Evolutionary conservation across 345 rosid genomes (phyloP), one percentile per base, ranked within the genome.

Genomic region (Melaleuca alternifolia): DNA sequence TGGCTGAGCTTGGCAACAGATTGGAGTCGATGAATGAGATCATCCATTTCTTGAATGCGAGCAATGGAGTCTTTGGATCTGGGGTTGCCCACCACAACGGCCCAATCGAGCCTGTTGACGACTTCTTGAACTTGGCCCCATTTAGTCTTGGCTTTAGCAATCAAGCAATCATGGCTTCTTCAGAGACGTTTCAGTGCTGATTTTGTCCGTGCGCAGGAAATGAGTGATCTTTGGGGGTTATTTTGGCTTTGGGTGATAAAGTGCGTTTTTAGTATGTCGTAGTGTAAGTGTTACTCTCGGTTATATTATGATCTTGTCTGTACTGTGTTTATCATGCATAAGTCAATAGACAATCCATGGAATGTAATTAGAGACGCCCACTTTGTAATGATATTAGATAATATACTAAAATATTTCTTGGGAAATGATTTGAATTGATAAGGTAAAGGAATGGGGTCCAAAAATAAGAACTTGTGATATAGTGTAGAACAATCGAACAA

Each of bases 21-120:
- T 92, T 97, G 84, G 90, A 94, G 77, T 96, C 98, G 30, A 85
- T 96, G 89, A 91, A 94, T 77, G 98, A 92, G 62, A 97, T 97
- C 77, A 86, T 93, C 83, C 54, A 41, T 26, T 90, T 92, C 89
- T 56, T 94, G 90, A 91, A 86, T 56, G 88, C 88, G 6, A 87
- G 18, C 86, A 84, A 65, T 87, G 85, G 83, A 5, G 53, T 54
- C 20, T 54, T 37, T 37, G 81, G 37, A 71, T 71, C 81, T 71
- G 48, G 81, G 81, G 81, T 71, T 1, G 48, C 81, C 7, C 13
- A 71, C 13, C 13, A 71, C 26, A 37, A 11, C 81, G 81, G 81
- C 81, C 81, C 81, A 10, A 37, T 71, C 48, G 48, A 71, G 81
- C 48, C 81, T 71, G 26, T 71, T 21, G 81, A 71, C 46, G 81